Evolutionary conservation across 169 alveolate genomes (phyloP), one percentile per base, ranked within the genome.

Genomic region (Cryptosporidium tyzzeri): DNA sequence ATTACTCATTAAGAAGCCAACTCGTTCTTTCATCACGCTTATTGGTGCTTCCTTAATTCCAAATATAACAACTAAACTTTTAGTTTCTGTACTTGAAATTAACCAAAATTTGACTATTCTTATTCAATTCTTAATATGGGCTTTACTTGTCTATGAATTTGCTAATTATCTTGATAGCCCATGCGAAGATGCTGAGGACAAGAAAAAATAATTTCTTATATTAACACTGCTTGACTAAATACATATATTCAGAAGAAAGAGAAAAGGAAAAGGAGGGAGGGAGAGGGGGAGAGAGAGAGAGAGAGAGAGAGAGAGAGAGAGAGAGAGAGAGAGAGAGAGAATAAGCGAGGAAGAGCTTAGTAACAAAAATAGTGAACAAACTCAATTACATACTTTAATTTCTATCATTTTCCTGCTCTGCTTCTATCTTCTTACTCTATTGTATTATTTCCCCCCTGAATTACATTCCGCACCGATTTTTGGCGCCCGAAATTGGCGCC

Each of bases 61-160:
- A 12, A 37, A 59, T 29, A 9, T 62, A 5, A 3, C 29, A 12
- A 58, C 71, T 23, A 71, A 71, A 53, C 18, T 59, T 18, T 0
- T 58, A 21, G 10, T 73, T 16, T 18, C 48, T 5, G 9, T 18
- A 7, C 9, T 58, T 14, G 16, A 45, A 45, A 16, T 9, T 10
- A 10, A 37, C 29, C 41, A 26, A 26, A 6, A 9, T 37, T 3
- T n/a, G 37, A 26, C 65, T 12, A 51, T 33, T 14, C 23, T 41
- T 9, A 18, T 37, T 35, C 70, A 55, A 58, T 35, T 37, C 18
- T 33, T 59, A n/a, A 53, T 73, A 16, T 73, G 86, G 86, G n/a
- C 55, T 21, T 8, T 73, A n/a, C 1, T 55, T n/a, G 5, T 73
- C 7, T 73, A 73, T 45, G 37, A 18, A 14, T 37, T 53, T 26